These are phyloP conservation scores for Paspalum notatum DNA, from an alignment of 176 grass and related monocot species.

Conservation along the genomic window DNA sequence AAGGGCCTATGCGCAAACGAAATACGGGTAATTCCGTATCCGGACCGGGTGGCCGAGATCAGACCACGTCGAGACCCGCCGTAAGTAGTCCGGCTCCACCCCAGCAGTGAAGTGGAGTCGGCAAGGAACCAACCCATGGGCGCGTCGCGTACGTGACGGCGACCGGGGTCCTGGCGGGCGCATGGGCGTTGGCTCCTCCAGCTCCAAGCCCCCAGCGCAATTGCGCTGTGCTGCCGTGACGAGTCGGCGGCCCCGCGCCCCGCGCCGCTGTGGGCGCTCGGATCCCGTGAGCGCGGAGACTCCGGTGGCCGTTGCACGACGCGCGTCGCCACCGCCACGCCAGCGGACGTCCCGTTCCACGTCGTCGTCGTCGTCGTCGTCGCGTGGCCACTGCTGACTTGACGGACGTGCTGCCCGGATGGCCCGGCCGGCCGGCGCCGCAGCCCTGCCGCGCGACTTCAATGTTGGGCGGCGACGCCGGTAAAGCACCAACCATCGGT, in stretches of 20 bases:
- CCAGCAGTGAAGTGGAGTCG: too few species aligned
- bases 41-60: too few species aligned
- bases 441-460: background rate
- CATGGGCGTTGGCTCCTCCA: constrained; percentile 16
- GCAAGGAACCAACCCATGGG: constrained; percentile 38
- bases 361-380: background rate
- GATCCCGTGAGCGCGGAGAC: constrained; percentile 46
- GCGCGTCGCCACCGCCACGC: constrained; percentile 7
- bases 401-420: background rate
- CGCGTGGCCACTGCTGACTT: background rate
- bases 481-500: background rate
- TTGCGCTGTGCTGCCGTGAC: constrained; percentile 18
- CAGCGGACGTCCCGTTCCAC: background rate
- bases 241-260: background rate
- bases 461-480: constrained; percentile 31
- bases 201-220: constrained; percentile 20
- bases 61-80: background rate
- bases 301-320: constrained; percentile 23
- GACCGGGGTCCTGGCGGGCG: constrained; percentile 28
- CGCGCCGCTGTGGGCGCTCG: constrained; percentile 6
- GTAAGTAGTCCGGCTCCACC: background rate
- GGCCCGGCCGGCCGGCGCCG: background rate
- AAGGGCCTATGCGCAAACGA: too few species aligned
- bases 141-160: constrained; percentile 32
- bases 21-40: too few species aligned